Conservation (phyloP, 176 grass and related monocot genomes). For the Chrysopogon serrulatus region DNA sequence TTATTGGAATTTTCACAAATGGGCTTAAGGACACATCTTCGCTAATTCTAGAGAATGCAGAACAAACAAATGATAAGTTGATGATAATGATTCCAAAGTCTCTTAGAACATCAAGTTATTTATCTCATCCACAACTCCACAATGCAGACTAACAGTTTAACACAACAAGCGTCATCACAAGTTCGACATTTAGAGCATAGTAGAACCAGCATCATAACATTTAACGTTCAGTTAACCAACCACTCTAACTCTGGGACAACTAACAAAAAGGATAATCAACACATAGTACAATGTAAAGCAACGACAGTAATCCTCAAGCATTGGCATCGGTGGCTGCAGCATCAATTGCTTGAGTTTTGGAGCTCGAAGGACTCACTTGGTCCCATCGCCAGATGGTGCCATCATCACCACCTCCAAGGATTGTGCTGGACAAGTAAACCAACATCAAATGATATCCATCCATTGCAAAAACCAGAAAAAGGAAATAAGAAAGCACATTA, state of each 20-base stretch:
- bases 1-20: too few species aligned
- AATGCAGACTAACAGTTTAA: background rate
- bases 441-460: background rate
- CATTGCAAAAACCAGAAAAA: background rate
- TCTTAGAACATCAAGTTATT: background rate
- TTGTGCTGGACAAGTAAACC: slow-evolving; percentile 52
- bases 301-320: background rate
- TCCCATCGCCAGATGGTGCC: slow-evolving; percentile 86
- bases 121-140: background rate
- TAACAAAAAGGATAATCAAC: background rate
- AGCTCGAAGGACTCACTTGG: slow-evolving; percentile 15
- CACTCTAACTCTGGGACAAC: background rate
- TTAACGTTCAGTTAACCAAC: background rate
- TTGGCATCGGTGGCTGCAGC: background rate
- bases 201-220: background rate
- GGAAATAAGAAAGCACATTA: background rate
- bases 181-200: background rate
- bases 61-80: background rate
- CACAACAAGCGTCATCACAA: background rate
- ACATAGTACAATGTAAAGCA: background rate
- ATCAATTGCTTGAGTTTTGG: background rate
- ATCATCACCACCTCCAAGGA: slow-evolving; percentile 70
- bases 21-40: too few species aligned
- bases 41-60: background rate
- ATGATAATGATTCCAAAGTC: background rate